Percentiles rank a stretch among this genome's conserved stretches.
phyloP scores from a whole-genome alignment of 306 rosid genomes.

The Begonia fuchsioides region DNA sequence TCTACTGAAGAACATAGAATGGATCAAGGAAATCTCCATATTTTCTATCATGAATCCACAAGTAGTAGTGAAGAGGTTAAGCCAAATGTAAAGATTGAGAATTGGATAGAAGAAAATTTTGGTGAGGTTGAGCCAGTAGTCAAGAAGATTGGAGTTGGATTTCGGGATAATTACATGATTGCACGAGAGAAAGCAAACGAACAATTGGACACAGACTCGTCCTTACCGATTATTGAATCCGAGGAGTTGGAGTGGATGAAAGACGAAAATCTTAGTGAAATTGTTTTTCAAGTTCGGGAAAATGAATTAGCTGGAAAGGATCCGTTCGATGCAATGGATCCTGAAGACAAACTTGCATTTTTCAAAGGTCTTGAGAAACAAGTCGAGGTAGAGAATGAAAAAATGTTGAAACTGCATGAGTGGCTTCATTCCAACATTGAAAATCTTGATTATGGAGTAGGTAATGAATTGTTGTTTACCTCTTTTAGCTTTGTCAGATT shows the following conservation, averaged over 20 bases:
- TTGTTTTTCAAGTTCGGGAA: conserved; percentile 78
- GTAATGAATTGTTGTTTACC: conserved; percentile 27
- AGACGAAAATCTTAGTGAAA: conserved; percentile 63
- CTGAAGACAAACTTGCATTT: conserved; percentile 54
- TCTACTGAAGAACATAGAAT: conserved; percentile 11
- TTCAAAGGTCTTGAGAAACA: conserved; percentile 75
- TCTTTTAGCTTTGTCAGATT: conserved; percentile 5
- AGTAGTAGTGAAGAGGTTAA: conserved; percentile 13
- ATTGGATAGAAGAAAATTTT: conserved; percentile 63
- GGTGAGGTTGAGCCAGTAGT: conserved; percentile 65
- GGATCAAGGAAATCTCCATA: conserved; percentile 18
- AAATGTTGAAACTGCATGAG: conserved; percentile 54
- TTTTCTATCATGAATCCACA: conserved; percentile 24
- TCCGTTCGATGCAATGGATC: conserved; percentile 56
- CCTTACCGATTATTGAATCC: conserved; percentile 25
- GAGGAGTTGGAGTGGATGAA: conserved; percentile 86
- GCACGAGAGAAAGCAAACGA: conserved; percentile 51
- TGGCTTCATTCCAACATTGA: conserved; percentile 87
- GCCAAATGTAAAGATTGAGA: conserved; percentile 28
- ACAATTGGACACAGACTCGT: conserved; percentile 19
- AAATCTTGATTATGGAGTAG: conserved; percentile 84
- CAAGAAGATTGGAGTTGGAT: conserved; percentile 65
- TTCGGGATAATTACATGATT: conserved; percentile 55
- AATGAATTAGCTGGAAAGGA: conserved; percentile 66
- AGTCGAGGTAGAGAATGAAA: conserved; percentile 59